Evolutionary conservation across 371 early-diverging fungal genomes (phyloP).

Genomic region (Dipsacomyces acuminosporus): DNA sequence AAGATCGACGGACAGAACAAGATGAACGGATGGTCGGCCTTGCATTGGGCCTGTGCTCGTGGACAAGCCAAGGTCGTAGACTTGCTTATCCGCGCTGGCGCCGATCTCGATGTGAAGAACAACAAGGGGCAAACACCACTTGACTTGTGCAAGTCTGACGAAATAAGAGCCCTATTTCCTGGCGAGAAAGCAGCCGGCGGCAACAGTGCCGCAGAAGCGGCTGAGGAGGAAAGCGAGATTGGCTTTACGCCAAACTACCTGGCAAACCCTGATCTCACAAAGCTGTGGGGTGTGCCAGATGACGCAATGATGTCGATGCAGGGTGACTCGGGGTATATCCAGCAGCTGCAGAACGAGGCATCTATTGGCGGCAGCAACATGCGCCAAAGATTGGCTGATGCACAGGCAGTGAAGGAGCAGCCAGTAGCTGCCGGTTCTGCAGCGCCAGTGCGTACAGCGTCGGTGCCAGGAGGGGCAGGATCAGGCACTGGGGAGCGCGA

Average conservation of each 20-base stretch:
- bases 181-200: slow-evolving; percentile 5
- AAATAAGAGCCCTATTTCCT: slow-evolving; percentile 47
- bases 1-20: slow-evolving; percentile 62
- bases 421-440: too few relatives aligned
- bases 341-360: slow-evolving; percentile 27
- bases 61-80: slow-evolving; percentile 51
- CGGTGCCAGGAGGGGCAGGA: neutral
- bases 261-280: slow-evolving; percentile 62
- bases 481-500: slow-evolving; percentile 18
- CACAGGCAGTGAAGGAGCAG: neutral
- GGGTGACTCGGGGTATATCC: slow-evolving; percentile 28
- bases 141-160: slow-evolving; percentile 50
- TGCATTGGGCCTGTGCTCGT: slow-evolving; percentile 74
- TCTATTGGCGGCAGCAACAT: slow-evolving; percentile 4
- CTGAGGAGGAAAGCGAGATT: slow-evolving; percentile 9
- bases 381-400: neutral
- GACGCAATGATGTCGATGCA: slow-evolving; percentile 46
- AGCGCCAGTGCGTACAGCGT: neutral
- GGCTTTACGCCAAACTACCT: slow-evolving; percentile 65
- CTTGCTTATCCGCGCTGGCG: slow-evolving; percentile 54
- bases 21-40: slow-evolving; percentile 71
- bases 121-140: slow-evolving; percentile 50
- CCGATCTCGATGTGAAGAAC: slow-evolving; percentile 49
- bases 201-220: neutral
- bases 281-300: slow-evolving; percentile 68